phyloP scores from a whole-genome alignment of 176 grass and related monocot species.

The Lolium perenne region DNA sequence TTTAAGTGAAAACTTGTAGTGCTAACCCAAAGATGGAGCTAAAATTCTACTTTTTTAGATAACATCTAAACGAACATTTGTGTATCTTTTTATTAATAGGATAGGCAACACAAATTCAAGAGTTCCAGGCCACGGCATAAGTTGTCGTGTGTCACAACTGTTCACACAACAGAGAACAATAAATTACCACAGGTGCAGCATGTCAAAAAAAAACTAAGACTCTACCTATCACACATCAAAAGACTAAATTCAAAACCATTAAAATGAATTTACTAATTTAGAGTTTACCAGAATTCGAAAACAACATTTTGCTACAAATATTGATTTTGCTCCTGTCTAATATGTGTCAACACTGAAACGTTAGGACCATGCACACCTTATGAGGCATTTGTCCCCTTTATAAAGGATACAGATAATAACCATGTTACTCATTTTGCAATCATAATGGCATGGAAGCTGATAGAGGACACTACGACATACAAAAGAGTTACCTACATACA shows the following conservation, averaged over 20 bases:
- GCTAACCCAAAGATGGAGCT: constrained; percentile 12
- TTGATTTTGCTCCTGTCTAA: neutral
- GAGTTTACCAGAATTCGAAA: constrained; percentile 14
- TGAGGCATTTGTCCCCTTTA: neutral
- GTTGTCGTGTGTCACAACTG: neutral
- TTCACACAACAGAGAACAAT: neutral
- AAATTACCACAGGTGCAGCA: neutral
- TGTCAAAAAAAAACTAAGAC: neutral
- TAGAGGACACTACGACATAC: neutral
- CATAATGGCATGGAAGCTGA: constrained; percentile 15
- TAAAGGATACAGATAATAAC: neutral
- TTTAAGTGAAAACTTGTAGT: neutral
- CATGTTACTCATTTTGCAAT: neutral
- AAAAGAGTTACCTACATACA: neutral
- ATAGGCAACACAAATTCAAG: neutral
- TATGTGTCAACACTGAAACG: neutral
- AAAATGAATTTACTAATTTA: neutral
- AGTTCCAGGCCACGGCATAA: neutral
- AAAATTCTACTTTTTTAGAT: neutral
- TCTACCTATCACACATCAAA: neutral
- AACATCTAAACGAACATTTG: neutral
- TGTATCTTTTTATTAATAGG: neutral
- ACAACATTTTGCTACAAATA: neutral
- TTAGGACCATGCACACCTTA: neutral
- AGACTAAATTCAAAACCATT: neutral